Evolutionary conservation across 257 asterid species (phyloP), one percentile per base, ranked within the genome.

Genomic region (Solanum chmielewskii): DNA sequence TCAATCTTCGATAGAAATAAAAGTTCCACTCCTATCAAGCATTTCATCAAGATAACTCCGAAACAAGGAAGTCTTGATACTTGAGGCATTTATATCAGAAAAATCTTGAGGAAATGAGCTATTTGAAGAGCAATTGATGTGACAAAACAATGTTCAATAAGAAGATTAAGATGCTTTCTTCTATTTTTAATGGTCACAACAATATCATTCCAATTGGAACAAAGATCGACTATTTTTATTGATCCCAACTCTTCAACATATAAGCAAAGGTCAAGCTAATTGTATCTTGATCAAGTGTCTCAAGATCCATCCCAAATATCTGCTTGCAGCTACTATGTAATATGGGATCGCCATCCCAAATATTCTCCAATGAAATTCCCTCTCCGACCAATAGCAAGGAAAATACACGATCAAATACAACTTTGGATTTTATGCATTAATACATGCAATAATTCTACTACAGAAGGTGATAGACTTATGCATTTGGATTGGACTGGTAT

Each of bases 381-480:
- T 33, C 27, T 71, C 80, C 27, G 35, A 15, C 47, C 9, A 71
- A 15, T 71, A 18, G 80, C 45, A 33, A 33, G 21, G 10, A 35
- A 42, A 71, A 18, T 5, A 35, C 47, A 4, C 47, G 29, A 35
- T 18, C 27, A 9, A 73, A 73, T n/a, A 35, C 80, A 33, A 73
- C 7, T 3, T 71, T 35, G 80, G 11, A 35, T 73, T 35, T 4
- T 4, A 35, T 35, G 27, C 47, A 35, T 35, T 73, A 73, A 20
- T 35, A 27, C 27, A 20, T 73, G 98, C 98, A 87, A 95, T 92
- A 90, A 95, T 91, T 90, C 97, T 92, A 87, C 98, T 98, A n/a
- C 93, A 81, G 90, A 96, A 95, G 89, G 75, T 91, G 89, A 93
- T 45, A 45, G 52, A 45, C 52, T 45, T 45, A 0, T 45, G 2